A percentile compares a stretch with the other conserved stretches of the same genome.
Evolutionary conservation across 2,329 filamentous ascomycete genomes (phyloP).

Genomic region (Cladosporium sp.): DNA sequence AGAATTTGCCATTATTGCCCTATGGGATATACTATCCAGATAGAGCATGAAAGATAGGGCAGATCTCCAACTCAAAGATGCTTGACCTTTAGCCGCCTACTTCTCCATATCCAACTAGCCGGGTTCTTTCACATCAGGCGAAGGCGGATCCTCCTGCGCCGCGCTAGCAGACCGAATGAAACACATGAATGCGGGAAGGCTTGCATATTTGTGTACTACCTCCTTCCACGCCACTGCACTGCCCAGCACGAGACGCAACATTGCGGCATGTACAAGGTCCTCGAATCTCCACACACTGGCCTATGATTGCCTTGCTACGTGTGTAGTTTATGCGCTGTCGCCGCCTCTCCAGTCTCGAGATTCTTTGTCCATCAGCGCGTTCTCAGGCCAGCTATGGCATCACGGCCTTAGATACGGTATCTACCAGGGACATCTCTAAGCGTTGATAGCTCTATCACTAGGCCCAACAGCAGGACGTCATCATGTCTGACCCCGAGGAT

Average conservation of each 20-base stretch:
- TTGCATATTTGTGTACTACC: not conserved
- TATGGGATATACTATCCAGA: not conserved
- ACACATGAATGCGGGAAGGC: not conserved
- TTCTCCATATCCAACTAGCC: not conserved
- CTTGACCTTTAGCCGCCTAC: slow-evolving; percentile 3
- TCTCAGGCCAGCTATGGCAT: too few relatives aligned
- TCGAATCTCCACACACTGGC: slow-evolving; percentile 4
- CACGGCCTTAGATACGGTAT: not conserved
- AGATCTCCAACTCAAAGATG: not conserved
- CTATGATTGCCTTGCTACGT: not conserved
- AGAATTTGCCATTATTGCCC: not conserved
- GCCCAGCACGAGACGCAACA: not conserved
- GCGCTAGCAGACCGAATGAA: not conserved
- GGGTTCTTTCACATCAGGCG: not conserved
- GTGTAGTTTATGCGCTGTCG: not conserved
- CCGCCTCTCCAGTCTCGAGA: not conserved
- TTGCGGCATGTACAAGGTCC: not conserved
- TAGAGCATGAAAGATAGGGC: not conserved
- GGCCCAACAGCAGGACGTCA: not conserved
- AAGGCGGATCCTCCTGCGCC: not conserved
- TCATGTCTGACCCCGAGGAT: not conserved
- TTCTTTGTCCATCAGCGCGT: not conserved
- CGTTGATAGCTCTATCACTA: not conserved
- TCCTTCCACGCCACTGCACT: not conserved
- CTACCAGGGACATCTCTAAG: not conserved